A percentile compares a stretch with the other conserved stretches of the same genome.
phyloP scores from a whole-genome alignment of 2,329 filamentous ascomycete genomes.

The Dothiorella sarmentorum region DNA sequence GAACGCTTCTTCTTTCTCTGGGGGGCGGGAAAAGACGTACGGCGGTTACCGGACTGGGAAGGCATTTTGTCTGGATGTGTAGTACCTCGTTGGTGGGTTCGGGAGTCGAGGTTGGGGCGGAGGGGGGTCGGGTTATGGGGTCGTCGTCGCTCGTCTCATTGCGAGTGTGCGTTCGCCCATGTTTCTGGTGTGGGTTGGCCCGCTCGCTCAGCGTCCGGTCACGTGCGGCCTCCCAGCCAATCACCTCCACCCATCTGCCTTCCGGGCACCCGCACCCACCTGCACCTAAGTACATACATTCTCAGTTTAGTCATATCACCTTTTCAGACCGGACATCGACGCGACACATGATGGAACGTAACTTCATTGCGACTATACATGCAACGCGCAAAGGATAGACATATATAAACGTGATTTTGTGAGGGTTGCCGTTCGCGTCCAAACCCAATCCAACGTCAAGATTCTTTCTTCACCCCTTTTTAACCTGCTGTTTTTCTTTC shows the following conservation, averaged over 20 bases:
- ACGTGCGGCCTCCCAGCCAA: neutral
- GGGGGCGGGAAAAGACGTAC: slow-evolving; percentile 57
- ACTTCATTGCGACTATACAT: neutral
- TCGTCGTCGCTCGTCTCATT: slow-evolving; percentile 19
- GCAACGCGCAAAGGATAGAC: neutral
- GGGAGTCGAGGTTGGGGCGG: neutral
- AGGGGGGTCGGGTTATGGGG: neutral
- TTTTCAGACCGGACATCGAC: too few relatives aligned
- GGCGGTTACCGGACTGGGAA: slow-evolving; percentile 83
- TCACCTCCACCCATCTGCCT: neutral
- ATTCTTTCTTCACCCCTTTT: neutral
- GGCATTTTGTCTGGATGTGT: slow-evolving; percentile 67
- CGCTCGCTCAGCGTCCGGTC: neutral
- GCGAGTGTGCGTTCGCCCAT: slow-evolving; percentile 14
- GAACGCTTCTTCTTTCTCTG: neutral
- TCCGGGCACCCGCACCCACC: neutral
- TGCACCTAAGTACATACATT: too few relatives aligned
- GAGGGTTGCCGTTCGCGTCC: neutral
- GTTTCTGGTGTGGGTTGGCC: slow-evolving; percentile 10
- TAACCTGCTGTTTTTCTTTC: neutral
- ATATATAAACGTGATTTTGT: neutral
- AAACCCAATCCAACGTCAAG: neutral
- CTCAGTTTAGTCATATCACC: too few relatives aligned
- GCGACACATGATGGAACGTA: neutral
- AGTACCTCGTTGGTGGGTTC: too few relatives aligned